Conservation (phyloP, 1,139 yeast genomes). For the Keqinozyma sinolaborantium region DNA sequence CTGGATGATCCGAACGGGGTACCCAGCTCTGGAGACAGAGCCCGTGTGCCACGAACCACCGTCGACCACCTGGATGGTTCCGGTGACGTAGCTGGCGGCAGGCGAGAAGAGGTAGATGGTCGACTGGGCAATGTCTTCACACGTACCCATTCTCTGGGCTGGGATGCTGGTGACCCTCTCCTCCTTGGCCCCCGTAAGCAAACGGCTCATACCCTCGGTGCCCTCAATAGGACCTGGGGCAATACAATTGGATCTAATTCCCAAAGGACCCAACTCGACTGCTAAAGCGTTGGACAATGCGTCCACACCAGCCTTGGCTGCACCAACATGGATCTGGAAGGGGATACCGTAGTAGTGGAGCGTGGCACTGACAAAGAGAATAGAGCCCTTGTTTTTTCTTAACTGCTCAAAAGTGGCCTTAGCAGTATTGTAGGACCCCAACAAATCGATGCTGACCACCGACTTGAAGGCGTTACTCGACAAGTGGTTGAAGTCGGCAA, state of each 20-base stretch:
- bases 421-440: constrained; percentile 84
- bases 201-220: constrained; percentile 75
- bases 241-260: constrained; percentile 73
- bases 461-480: constrained; percentile 84
- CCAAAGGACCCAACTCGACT: constrained; percentile 85
- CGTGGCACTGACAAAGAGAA: constrained; percentile 83
- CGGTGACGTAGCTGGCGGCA: constrained; percentile 72
- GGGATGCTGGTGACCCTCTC: constrained; percentile 46
- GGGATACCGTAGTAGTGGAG: constrained; percentile 86
- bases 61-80: constrained; percentile 76
- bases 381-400: constrained; percentile 59
- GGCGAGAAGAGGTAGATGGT: constrained; percentile 78
- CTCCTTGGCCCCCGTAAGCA: constrained; percentile 20
- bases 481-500: constrained; percentile 73
- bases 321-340: constrained; percentile 81
- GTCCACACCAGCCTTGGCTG: constrained; percentile 93
- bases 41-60: constrained; percentile 87
- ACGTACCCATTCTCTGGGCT: constrained; percentile 66
- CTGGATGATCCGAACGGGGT: constrained; percentile 29
- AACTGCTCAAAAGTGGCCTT: constrained; percentile 75
- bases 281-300: constrained; percentile 80
- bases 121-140: constrained; percentile 79
- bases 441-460: constrained; percentile 76
- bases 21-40: constrained; percentile 22
- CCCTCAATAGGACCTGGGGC: constrained; percentile 86